Conservation (phyloP, 1,284 basidiomycete species). For the Clitocybe nebularis region DNA sequence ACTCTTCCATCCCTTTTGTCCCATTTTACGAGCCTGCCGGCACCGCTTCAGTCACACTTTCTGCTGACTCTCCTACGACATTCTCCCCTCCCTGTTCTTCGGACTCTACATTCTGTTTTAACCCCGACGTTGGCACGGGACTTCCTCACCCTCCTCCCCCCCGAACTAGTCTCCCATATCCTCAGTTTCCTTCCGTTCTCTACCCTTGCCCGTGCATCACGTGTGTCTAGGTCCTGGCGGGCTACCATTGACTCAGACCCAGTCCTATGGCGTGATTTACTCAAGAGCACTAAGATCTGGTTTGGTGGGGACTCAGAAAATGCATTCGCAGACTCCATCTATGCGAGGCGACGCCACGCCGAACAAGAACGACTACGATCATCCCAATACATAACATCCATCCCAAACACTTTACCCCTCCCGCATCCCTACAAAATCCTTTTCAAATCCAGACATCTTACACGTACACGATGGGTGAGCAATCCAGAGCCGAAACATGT, state of each 20-base stretch:
- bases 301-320: constrained; percentile 76
- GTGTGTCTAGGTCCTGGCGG: constrained; percentile 80
- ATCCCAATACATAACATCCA: constrained; percentile 17
- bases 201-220: constrained; percentile 73
- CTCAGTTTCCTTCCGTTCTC: constrained; percentile 75
- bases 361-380: constrained; percentile 15
- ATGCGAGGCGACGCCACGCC: constrained; percentile 51
- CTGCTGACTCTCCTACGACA: constrained; percentile 81
- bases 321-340: constrained; percentile 63
- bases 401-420: constrained; percentile 49
- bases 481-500: constrained; percentile 73
- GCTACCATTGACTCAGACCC: constrained; percentile 81
- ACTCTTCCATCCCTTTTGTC: constrained; percentile 73
- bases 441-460: constrained; percentile 81
- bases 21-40: constrained; percentile 71
- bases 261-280: constrained; percentile 78
- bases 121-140: constrained; percentile 84
- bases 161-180: constrained; percentile 79
- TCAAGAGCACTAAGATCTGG: constrained; percentile 78
- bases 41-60: constrained; percentile 78
- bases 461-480: constrained; percentile 72
- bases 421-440: constrained; percentile 84
- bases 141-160: constrained; percentile 81
- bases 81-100: constrained; percentile 78
- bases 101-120: constrained; percentile 78